Percentiles rank a stretch among this genome's conserved stretches.
phyloP scores from a whole-genome alignment of 2,329 filamentous ascomycete genomes.

The Xylariaceae sp. region DNA sequence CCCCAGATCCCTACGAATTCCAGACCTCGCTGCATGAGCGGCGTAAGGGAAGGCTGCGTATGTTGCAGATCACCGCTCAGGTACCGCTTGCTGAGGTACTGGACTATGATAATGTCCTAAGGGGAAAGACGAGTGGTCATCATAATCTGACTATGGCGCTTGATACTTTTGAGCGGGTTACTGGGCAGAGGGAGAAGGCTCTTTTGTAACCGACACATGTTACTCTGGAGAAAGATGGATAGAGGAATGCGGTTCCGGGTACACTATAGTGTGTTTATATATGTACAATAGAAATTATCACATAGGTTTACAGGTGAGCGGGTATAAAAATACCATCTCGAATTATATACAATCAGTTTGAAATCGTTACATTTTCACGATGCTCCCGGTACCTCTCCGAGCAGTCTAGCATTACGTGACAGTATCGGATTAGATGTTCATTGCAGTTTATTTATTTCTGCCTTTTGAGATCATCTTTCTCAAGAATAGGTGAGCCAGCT shows the following conservation, averaged over 20 bases:
- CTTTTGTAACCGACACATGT: slow-evolving; percentile 3
- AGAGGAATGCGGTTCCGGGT: background rate
- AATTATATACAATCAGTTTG: no score
- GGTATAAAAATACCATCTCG: background rate
- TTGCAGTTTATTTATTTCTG: no score
- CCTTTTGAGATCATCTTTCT: no score
- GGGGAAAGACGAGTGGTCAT: slow-evolving; percentile 83
- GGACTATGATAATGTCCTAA: slow-evolving; percentile 82
- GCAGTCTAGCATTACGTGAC: no score
- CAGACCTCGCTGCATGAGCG: slow-evolving; percentile 51
- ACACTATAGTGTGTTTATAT: no score
- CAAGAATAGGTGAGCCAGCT: no score
- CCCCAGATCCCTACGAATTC: slow-evolving; percentile 74
- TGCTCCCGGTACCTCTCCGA: no score
- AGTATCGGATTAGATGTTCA: no score
- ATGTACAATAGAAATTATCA: no score
- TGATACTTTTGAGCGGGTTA: slow-evolving; percentile 54
- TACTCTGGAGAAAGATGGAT: background rate
- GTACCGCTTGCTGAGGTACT: slow-evolving; percentile 97
- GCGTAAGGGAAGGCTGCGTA: slow-evolving; percentile 45
- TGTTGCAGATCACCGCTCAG: slow-evolving; percentile 70
- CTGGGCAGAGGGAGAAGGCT: slow-evolving; percentile 50
- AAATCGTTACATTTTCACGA: no score
- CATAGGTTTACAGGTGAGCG: no score
- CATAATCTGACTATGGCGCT: slow-evolving; percentile 58